Base-by-base conservation (phyloP, 2,329 filamentous ascomycete genomes). In the Neofusicoccum cordaticola region DNA sequence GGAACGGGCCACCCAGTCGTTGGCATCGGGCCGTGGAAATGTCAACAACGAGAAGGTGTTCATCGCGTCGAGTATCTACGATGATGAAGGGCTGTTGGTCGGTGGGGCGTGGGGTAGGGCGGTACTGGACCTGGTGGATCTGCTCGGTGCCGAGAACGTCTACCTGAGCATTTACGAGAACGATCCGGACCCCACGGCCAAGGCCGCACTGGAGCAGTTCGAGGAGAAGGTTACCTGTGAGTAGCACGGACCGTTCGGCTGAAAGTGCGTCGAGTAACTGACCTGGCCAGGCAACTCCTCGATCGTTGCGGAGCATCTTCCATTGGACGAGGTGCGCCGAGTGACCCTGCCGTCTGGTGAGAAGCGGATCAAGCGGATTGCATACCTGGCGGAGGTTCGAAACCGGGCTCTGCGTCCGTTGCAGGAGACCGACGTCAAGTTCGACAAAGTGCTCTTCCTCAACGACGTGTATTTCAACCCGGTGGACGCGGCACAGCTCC, bases 121-220 rank as follows among this genome's bases (percentile, higher is more conserved):
- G 27, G 72, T 93, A 0, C 72, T 88, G 45, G 78, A 86, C 19
- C 75, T 93, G 62, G 83, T 92, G 37, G 80, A 90, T 56, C 73
- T 90, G 35, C 79, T 93, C 42, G 90, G 90, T 0, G 82, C 83
- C 13, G 79, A 88, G 41, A 90, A 91, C 70, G 86, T 89, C 2
- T 90, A 87, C 71, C 75, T 93, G 63, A 90, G 88, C 74, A 85
- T 93, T 37, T 92, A 91, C 73, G 90, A 91, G 72, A 90, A 90
- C 70, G 86, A 90, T 71, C 85, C 88, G 37, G 87, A 88, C 1
- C 76, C 81, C 1, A 77, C 80, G 35, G 87, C 86, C 15, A 80
- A 80, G 64, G 74, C 77, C 39, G 86, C 88, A 0, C 77, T 92
- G 63, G 70, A 77, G 35, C 74, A 78, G 2, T 81, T 92, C 51